phyloP scores from a whole-genome alignment of 176 grass and related monocot species.

The Zea mays region DNA sequence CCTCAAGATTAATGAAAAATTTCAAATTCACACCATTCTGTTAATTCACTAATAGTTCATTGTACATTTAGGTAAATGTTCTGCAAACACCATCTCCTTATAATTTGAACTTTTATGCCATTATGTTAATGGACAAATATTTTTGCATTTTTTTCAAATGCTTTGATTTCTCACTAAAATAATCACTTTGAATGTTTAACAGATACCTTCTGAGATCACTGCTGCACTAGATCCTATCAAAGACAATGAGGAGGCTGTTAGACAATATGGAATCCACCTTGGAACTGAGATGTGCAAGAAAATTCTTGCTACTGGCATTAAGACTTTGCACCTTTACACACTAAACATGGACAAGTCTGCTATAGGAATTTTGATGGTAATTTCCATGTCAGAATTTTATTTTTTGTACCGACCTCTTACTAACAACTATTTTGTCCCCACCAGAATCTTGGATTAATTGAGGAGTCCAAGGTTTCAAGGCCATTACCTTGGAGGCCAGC shows the following conservation, averaged over 20 bases:
- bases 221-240: slow-evolving; percentile 78
- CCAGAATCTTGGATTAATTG: slow-evolving; percentile 82
- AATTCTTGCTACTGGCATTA: slow-evolving; percentile 81
- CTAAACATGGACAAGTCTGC: slow-evolving; percentile 89
- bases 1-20: background rate
- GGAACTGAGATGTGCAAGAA: slow-evolving; percentile 95
- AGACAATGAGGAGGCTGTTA: slow-evolving; percentile 86
- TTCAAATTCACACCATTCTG: background rate
- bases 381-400: slow-evolving; percentile 26
- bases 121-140: background rate
- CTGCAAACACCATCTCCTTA: background rate
- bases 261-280: slow-evolving; percentile 75
- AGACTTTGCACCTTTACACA: slow-evolving; percentile 86
- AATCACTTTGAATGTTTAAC: slow-evolving; percentile 21
- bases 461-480: slow-evolving; percentile 75
- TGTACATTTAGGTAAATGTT: background rate
- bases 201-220: slow-evolving; percentile 78
- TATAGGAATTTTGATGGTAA: slow-evolving; percentile 73
- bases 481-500: slow-evolving; percentile 76
- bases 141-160: background rate
- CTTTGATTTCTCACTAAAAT: background rate
- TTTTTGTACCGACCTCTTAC: background rate
- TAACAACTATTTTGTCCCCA: background rate
- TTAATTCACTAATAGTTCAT: background rate
- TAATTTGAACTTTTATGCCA: background rate